Evolutionary conservation across 345 rosid species (phyloP).

Genomic region (Populus nigra): DNA sequence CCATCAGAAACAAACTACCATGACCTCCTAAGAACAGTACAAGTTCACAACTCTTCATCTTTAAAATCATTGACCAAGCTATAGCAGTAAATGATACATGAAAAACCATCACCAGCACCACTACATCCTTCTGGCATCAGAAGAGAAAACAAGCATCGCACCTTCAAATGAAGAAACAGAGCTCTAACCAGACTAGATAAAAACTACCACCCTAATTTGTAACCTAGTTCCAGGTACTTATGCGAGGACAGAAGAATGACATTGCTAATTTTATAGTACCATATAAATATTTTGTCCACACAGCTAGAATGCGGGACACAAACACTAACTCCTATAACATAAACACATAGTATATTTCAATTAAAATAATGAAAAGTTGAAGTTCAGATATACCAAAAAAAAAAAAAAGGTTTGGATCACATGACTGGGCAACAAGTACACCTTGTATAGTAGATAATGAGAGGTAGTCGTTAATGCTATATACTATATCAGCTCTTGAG

Average conservation of each 20-base stretch:
- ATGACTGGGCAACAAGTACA: not conserved
- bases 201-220: not conserved
- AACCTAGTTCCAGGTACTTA: not conserved
- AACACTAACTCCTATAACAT: not conserved
- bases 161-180: not conserved
- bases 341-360: not conserved
- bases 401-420: not conserved
- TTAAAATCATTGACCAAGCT: not conserved
- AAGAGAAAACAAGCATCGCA: not conserved
- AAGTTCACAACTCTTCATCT: not conserved
- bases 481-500: not conserved
- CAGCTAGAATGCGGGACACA: not conserved
- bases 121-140: not conserved
- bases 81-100: not conserved
- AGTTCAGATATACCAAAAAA: not conserved
- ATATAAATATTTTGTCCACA: too few species aligned
- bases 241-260: not conserved
- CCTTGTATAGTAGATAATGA: not conserved
- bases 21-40: not conserved
- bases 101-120: not conserved
- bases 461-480: not conserved
- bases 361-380: not conserved
- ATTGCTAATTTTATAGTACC: not conserved
- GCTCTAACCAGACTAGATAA: not conserved
- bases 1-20: not conserved